Evolutionary conservation across 2,329 filamentous ascomycete genomes (phyloP).

Genomic region (Venturia oleaginea): DNA sequence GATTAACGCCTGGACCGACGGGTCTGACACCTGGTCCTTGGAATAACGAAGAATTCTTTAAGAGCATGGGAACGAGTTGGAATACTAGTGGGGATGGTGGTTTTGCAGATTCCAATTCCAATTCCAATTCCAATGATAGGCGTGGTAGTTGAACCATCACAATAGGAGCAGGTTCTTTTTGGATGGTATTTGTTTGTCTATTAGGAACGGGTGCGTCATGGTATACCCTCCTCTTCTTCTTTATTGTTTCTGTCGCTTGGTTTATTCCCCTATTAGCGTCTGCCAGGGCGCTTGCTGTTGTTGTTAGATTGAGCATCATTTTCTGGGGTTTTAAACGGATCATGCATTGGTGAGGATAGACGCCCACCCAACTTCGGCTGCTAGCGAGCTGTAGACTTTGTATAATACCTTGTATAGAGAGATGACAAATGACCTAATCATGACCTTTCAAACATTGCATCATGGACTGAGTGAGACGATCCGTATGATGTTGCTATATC

Average conservation of each 20-base stretch:
- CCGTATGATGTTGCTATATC: too few relatives aligned
- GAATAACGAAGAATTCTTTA: not conserved
- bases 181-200: not conserved
- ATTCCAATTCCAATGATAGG: not conserved
- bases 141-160: not conserved
- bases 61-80: not conserved
- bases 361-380: not conserved
- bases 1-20: constrained; percentile 13
- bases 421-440: not conserved
- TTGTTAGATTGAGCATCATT: not conserved
- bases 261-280: not conserved
- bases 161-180: not conserved
- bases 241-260: not conserved
- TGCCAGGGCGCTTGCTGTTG: not conserved
- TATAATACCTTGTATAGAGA: not conserved
- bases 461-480: too few relatives aligned
- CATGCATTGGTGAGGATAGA: not conserved
- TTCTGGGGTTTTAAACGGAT: not conserved
- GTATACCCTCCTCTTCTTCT: not conserved
- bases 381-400: not conserved
- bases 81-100: not conserved
- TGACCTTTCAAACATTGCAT: too few relatives aligned
- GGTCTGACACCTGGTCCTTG: not conserved
- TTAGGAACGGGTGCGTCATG: not conserved
- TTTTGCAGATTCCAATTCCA: not conserved